A percentile compares a stretch with the other conserved stretches of the same genome.
phyloP scores from a whole-genome alignment of 345 rosid genomes.

The Rubroshorea leprosula region DNA sequence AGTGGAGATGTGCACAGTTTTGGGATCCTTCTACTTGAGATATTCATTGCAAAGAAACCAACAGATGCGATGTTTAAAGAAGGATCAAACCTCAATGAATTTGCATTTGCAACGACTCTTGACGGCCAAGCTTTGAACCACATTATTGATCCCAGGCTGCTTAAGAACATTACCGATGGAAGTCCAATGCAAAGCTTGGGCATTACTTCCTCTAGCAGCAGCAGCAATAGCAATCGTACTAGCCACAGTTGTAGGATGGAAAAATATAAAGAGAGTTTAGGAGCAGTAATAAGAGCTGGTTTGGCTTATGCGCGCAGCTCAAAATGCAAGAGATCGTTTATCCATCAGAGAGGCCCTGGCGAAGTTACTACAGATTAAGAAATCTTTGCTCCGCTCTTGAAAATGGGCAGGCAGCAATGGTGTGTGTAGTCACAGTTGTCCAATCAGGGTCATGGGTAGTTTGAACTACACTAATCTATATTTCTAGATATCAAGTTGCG shows the following conservation, averaged over 20 bases:
- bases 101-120: neutral
- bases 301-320: neutral
- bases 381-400: neutral
- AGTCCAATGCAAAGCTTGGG: no score
- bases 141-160: neutral
- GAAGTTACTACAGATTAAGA: neutral
- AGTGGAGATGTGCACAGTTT: constrained; percentile 14
- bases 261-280: neutral
- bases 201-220: neutral
- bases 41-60: constrained; percentile 10
- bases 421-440: no score
- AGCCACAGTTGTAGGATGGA: neutral
- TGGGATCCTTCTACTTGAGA: constrained; percentile 13
- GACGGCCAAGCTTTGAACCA: neutral
- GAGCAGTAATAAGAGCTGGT: neutral
- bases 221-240: neutral
- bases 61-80: constrained; percentile 12
- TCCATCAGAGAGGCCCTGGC: neutral
- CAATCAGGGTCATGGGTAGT: no score
- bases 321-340: neutral
- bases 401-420: no score
- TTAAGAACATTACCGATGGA: neutral
- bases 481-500: no score
- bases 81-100: constrained; percentile 5
- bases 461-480: no score